Percentiles rank a stretch among this genome's conserved stretches.
Conservation (phyloP, 345 rosid genomes). For the Hibiscus trionum region DNA sequence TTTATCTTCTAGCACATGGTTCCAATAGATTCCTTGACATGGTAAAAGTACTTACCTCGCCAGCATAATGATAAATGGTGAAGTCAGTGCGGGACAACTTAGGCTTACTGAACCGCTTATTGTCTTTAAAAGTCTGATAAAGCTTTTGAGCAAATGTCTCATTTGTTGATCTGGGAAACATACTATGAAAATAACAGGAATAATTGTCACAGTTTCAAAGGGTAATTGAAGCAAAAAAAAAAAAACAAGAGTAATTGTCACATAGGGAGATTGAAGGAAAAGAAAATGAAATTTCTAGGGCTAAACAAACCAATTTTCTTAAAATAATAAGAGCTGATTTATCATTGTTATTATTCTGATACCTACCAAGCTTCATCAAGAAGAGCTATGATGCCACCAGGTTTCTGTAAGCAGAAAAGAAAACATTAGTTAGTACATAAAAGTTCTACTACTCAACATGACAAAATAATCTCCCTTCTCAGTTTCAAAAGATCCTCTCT, state of each 20-base stretch:
- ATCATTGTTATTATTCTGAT: constrained; percentile 1
- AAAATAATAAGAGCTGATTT: neutral
- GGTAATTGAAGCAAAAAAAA: neutral
- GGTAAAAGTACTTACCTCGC: constrained; percentile 61
- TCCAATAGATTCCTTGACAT: neutral
- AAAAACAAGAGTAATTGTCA: constrained; percentile 7
- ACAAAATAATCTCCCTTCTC: neutral
- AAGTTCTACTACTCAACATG: neutral
- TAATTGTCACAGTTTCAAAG: constrained; percentile 14
- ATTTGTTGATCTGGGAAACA: constrained; percentile 96
- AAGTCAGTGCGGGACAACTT: constrained; percentile 89
- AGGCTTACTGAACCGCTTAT: constrained; percentile 87
- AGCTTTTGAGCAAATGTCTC: constrained; percentile 95
- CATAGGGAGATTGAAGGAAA: constrained; percentile 3
- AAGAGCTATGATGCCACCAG: constrained; percentile 97
- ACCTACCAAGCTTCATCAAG: constrained; percentile 97
- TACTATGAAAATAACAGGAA: constrained; percentile 43
- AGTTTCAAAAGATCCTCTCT: neutral
- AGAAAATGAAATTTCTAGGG: neutral
- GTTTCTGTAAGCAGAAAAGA: constrained; percentile 63
- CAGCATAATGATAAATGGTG: constrained; percentile 93
- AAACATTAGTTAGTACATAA: constrained; percentile 17
- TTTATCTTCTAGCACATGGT: neutral
- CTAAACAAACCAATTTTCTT: neutral
- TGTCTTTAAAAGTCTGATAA: constrained; percentile 79